Base-by-base conservation (phyloP, 1,139 yeast species). In the Pichia sp. region DNA sequence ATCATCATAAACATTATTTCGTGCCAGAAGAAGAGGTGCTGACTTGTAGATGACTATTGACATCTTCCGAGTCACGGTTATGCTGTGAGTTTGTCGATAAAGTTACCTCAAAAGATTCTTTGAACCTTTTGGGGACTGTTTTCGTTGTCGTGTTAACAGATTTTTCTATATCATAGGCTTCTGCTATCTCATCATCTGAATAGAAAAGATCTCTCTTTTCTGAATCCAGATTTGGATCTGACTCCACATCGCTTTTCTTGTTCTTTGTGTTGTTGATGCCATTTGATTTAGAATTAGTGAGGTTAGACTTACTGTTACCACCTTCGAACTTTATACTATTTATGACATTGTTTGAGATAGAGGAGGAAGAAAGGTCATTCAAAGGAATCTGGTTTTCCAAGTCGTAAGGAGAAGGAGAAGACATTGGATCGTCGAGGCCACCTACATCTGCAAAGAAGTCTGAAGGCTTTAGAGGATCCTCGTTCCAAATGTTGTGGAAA, bases 381-480 rank as follows among this genome's bases (percentile, higher is more conserved):
- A 55, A 45, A 11, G 58, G 58, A n/a, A 55, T 55, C 44, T 55
- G 55, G 47, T 29, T 48, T 38, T 55, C 54, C 7, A 53, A 19
- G 38, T 53, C 53, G 11, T 47, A 19, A 7, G 50, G 47, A 5
- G 41, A 16, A 40, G 32, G 40, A n/a, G 45, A 38, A 36, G 40
- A 36, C 15, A 34, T 32, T 31, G 29, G 42, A 34, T 26, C 32
- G 41, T 49, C 48, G 7, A 19, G 34, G 38, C 45, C 53, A 32
- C 16, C n/a, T 29, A 45, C n/a, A 26, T 45, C 49, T 23, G 19
- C 41, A 23, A 53, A 50, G 29, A 40, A 48, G 15, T 47, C 51
- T 8, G 30, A n/a, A 23, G 43, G 32, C 34, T 54, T 56, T 10
- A 56, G 32, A 26, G 59, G 59, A 52, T 67, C 68, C 13, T 61